Conservation (phyloP, 179 eudicot species). For the Monotropa hypopitys region DNA sequence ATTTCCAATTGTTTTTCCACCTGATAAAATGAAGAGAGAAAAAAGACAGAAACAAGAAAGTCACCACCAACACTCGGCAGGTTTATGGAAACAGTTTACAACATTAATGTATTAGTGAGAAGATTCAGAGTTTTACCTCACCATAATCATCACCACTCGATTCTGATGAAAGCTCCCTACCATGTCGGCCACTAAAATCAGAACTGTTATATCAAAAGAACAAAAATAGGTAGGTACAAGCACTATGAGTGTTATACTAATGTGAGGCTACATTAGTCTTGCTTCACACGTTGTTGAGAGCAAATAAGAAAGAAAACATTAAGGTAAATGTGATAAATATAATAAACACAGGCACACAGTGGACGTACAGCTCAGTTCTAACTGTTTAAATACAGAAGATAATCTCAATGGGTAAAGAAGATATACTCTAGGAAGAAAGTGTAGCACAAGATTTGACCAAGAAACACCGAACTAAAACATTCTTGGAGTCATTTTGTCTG, state of each 20-base stretch:
- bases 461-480: background rate
- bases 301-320: background rate
- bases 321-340: background rate
- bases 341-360: background rate
- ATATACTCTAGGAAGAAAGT: background rate
- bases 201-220: slow-evolving; percentile 27
- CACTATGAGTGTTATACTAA: background rate
- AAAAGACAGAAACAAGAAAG: background rate
- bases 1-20: slow-evolving; percentile 37
- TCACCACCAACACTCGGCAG: background rate
- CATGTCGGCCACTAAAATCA: slow-evolving; percentile 28
- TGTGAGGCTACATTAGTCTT: background rate
- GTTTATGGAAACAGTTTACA: background rate
- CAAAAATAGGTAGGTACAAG: slow-evolving; percentile 2
- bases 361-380: background rate
- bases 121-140: slow-evolving; percentile 28
- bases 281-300: background rate
- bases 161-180: slow-evolving; percentile 51
- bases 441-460: background rate
- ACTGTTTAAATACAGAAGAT: background rate
- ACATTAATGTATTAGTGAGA: background rate
- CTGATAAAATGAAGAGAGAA: slow-evolving; percentile 21
- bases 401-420: background rate
- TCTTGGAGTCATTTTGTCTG: background rate
- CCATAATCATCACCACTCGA: slow-evolving; percentile 37